Evolutionary conservation across 352 stramenopile species (phyloP).

Genomic region (Globisporangium apiculatum): DNA sequence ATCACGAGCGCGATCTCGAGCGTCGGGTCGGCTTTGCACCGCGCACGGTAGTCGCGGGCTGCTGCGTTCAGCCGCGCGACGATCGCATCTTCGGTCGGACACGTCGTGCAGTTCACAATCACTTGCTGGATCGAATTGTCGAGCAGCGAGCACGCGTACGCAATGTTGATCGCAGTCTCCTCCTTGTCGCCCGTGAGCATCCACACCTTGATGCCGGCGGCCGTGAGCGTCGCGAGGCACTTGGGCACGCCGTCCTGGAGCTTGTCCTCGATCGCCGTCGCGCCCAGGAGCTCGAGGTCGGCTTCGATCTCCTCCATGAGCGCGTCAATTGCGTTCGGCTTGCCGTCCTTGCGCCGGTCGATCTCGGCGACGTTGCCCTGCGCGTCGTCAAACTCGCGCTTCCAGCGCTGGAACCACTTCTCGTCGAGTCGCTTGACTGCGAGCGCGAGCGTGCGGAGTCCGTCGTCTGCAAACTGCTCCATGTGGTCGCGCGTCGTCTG

Average conservation of each 20-base stretch:
- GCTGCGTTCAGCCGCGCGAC: constrained; percentile 36
- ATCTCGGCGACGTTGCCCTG: constrained; percentile 61
- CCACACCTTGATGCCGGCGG: constrained; percentile 89
- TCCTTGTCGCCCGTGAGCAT: constrained; percentile 94
- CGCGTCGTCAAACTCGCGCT: constrained; percentile 59
- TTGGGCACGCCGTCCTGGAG: constrained; percentile 88
- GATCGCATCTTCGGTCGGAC: constrained; percentile 63
- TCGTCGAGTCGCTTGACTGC: constrained; percentile 64
- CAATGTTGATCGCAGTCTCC: constrained; percentile 94
- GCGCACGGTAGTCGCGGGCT: constrained; percentile 40
- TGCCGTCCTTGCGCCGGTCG: constrained; percentile 73
- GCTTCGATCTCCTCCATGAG: constrained; percentile 81
- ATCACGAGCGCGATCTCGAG: constrained; percentile 64
- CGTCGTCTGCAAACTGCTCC: constrained; percentile 78
- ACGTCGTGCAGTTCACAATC: constrained; percentile 63
- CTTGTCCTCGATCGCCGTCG: constrained; percentile 91
- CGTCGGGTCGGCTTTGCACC: constrained; percentile 28
- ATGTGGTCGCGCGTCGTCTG: constrained; percentile 69
- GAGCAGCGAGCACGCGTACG: constrained; percentile 84
- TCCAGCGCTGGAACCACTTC: constrained; percentile 71
- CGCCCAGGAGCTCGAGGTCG: constrained; percentile 77
- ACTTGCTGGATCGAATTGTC: constrained; percentile 80
- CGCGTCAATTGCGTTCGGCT: constrained; percentile 67
- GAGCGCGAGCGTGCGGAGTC: constrained; percentile 78
- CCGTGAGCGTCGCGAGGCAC: constrained; percentile 69